Conservation (phyloP, 1,284 basidiomycete species). For the Puccinia triticina region DNA sequence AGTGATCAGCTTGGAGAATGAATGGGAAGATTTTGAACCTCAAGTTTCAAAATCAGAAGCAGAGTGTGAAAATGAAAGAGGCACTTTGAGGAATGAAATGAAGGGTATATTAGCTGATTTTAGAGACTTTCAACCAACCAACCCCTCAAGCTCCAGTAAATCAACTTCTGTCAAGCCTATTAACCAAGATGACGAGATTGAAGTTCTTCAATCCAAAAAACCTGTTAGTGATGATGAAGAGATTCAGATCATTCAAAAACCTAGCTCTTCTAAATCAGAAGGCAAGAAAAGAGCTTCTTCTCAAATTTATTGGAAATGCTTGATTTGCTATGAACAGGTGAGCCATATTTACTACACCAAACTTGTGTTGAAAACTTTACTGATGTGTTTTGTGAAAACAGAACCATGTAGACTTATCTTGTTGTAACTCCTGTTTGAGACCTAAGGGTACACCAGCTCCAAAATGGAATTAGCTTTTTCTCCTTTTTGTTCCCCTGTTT, state of each 20-base stretch:
- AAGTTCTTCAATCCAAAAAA: not conserved
- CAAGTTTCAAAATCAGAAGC: not conserved
- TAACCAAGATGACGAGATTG: slow-evolving; percentile 29
- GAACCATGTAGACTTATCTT: slow-evolving; percentile 27
- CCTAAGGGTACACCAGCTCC: slow-evolving; percentile 29
- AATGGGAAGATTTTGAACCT: slow-evolving; percentile 43
- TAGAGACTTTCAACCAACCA: not conserved
- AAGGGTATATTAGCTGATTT: slow-evolving; percentile 9
- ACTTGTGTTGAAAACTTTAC: not conserved
- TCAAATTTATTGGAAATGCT: not conserved
- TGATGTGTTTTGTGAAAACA: not conserved
- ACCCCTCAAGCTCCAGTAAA: not conserved
- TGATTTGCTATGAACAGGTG: slow-evolving; percentile 30
- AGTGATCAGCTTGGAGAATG: slow-evolving; percentile 14
- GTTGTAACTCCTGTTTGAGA: slow-evolving; percentile 18
- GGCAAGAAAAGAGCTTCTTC: not conserved
- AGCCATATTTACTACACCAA: not conserved
- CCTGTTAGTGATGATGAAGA: not conserved
- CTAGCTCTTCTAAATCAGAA: not conserved
- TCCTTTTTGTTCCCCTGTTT: too few species aligned
- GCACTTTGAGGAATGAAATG: slow-evolving; percentile 15
- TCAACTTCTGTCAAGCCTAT: not conserved
- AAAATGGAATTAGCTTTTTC: slow-evolving; percentile 12
- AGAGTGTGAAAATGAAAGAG: not conserved
- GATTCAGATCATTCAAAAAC: not conserved